These are phyloP conservation scores for Pestalotiopsis sp. DNA, from an alignment of 2,329 filamentous ascomycete species.

Conservation along the genomic window DNA sequence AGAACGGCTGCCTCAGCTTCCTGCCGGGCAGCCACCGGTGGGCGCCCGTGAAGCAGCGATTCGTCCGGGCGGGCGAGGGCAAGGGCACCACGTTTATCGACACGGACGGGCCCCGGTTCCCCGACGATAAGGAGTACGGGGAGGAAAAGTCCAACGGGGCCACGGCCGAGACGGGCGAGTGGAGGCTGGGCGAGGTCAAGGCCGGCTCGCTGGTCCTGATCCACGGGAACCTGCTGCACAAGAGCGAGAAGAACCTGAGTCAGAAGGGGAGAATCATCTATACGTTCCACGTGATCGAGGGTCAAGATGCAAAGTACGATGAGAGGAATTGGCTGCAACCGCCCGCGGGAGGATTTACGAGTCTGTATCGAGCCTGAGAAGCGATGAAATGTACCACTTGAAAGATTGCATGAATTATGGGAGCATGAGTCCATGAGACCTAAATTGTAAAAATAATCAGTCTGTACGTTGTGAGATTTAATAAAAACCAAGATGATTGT, in stretches of 20 bases:
- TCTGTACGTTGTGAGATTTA: background rate
- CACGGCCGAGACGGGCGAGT: conserved; percentile 54
- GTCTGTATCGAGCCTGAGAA: conserved; percentile 46
- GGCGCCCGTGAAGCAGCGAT: conserved; percentile 70
- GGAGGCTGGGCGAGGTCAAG: conserved; percentile 84
- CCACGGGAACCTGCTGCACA: conserved; percentile 93
- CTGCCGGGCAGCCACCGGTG: conserved; percentile 77
- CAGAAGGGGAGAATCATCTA: conserved; percentile 90
- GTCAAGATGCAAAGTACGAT: conserved; percentile 74
- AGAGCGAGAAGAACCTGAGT: conserved; percentile 92
- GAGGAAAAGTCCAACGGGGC: conserved; percentile 37
- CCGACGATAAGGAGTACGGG: conserved; percentile 52
- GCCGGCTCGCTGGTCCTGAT: conserved; percentile 90
- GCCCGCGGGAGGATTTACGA: conserved; percentile 77
- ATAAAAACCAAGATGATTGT: too few relatives aligned
- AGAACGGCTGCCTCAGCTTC: conserved; percentile 90
- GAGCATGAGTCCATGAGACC: background rate
- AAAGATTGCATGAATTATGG: background rate
- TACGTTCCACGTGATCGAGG: conserved; percentile 96
- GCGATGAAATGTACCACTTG: background rate
- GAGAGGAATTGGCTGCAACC: conserved; percentile 92
- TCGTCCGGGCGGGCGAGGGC: conserved; percentile 64
- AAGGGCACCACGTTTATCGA: conserved; percentile 70
- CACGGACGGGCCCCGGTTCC: conserved; percentile 69
- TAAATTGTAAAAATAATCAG: background rate